A percentile compares a stretch with the other conserved stretches of the same genome.
phyloP scores from a whole-genome alignment of 108 stramenopile genomes.

The Discostella stelligeroides region DNA sequence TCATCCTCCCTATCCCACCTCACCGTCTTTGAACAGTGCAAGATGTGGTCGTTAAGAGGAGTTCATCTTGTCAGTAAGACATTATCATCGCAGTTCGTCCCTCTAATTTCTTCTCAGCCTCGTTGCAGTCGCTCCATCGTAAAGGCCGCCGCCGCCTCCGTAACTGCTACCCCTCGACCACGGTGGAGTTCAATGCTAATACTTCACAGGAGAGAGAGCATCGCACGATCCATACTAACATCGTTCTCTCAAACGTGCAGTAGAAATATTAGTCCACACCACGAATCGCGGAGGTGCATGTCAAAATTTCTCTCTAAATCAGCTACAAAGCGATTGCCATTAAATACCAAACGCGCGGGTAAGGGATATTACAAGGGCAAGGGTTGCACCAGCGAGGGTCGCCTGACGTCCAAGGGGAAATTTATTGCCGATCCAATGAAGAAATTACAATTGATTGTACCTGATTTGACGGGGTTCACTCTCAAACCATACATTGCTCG shows the following conservation, averaged over 20 bases:
- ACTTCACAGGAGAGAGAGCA: not conserved
- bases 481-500: constrained; percentile 81
- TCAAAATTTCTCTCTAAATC: constrained; percentile 83
- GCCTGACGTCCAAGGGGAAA: constrained; percentile 69
- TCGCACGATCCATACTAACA: not conserved
- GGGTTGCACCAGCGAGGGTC: constrained; percentile 80
- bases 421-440: constrained; percentile 76
- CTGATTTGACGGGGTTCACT: constrained; percentile 79
- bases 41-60: constrained; percentile 24
- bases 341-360: constrained; percentile 76
- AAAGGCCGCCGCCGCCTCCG: not conserved
- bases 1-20: too few relatives aligned
- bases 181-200: not conserved
- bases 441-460: constrained; percentile 75
- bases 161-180: too few relatives aligned
- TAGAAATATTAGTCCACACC: too few relatives aligned
- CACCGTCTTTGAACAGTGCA: too few relatives aligned
- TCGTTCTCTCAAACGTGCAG: not conserved
- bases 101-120: not conserved
- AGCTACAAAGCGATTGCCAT: constrained; percentile 75
- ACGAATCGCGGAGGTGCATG: constrained; percentile 58
- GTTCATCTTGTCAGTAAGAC: constrained; percentile 8
- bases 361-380: constrained; percentile 93
- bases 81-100: not conserved
- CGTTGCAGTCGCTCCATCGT: constrained; percentile 1